Evolutionary conservation across 2,329 filamentous ascomycete species (phyloP).

Genomic region (Penicillium sp.): DNA sequence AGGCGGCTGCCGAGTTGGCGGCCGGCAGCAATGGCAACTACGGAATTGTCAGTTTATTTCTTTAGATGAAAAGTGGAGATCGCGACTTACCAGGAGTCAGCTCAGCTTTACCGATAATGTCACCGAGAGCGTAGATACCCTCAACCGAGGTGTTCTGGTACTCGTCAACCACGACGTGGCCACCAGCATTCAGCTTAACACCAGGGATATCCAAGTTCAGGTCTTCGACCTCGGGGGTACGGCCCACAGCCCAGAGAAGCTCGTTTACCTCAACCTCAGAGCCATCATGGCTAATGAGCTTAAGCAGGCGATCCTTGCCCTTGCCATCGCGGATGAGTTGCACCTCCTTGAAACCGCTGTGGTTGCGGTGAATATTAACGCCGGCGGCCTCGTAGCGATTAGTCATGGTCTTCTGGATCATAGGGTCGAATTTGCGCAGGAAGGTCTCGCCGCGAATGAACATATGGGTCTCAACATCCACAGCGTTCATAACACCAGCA

Average conservation of each 20-base stretch:
- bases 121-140: conserved; percentile 51
- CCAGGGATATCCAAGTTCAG: conserved; percentile 44
- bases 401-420: conserved; percentile 53
- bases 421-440: conserved; percentile 52
- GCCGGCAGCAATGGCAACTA: conserved; percentile 53
- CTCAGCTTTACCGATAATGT: conserved; percentile 52
- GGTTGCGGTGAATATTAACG: conserved; percentile 48
- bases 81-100: conserved; percentile 47
- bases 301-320: conserved; percentile 48
- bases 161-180: conserved; percentile 49
- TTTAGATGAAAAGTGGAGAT: not conserved
- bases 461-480: conserved; percentile 52
- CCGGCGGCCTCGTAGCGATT: conserved; percentile 51
- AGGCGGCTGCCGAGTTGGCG: conserved; percentile 51
- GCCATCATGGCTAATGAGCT: conserved; percentile 44
- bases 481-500: conserved; percentile 50
- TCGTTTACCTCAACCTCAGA: conserved; percentile 49
- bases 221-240: conserved; percentile 45
- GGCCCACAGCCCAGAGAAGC: conserved; percentile 52
- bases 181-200: conserved; percentile 40
- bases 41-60: not conserved
- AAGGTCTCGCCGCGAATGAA: conserved; percentile 51
- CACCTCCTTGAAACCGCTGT: conserved; percentile 49
- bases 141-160: conserved; percentile 51
- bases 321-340: conserved; percentile 46